Base-by-base conservation (phyloP, 2,329 filamentous ascomycete species). In the Apiospora rasikravindrae region DNA sequence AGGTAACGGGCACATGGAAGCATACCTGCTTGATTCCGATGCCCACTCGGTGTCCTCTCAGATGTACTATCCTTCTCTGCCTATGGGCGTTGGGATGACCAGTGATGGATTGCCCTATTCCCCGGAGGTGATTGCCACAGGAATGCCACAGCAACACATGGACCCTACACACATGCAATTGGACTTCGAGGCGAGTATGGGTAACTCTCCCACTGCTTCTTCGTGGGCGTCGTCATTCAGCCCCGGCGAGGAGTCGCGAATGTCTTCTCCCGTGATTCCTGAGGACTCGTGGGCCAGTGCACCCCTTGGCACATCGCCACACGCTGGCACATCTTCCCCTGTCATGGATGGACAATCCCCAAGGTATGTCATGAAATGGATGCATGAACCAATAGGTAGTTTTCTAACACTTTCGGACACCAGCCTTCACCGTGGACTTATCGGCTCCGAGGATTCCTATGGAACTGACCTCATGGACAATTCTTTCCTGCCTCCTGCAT, bases 81-180 rank as follows among this genome's bases (percentile, higher is more conserved):
- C 81, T 67, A 81, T 88, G 79, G 82, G 84, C 75, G 79, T 85
- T 76, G 83, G 82, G 73, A 79, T 88, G 75, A 77, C 81, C 72
- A 75, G 82, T 61, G 82, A 85, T 78, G 84, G 82, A 78, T 81
- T 84, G 73, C 81, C 78, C 78, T 88, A 83, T 77, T 80, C 78
- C 74, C 84, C 72, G 53, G 76, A 83, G 71, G 84, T 86, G 73
- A 75, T 87, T 71, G 78, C 78, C 64, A 76, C 81, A n/a, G 81
- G 83, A 69, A 81, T 89, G 77, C 74, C 77, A 71, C 84, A 84
- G 76, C 88, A 90, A 78, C 88, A 90, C 75, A 86, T 90, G 79
- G 85, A 89, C 77, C 88, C 88, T 69, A 82, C 85, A 70, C 87
- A 90, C 75, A 87, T 89, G 82, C 85, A 86, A 75, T 80, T 89